Percentiles rank a stretch among this genome's conserved stretches.
phyloP scores from a whole-genome alignment of 768 basidiomycete species.

The Chalciporus pseudorubinellus region DNA sequence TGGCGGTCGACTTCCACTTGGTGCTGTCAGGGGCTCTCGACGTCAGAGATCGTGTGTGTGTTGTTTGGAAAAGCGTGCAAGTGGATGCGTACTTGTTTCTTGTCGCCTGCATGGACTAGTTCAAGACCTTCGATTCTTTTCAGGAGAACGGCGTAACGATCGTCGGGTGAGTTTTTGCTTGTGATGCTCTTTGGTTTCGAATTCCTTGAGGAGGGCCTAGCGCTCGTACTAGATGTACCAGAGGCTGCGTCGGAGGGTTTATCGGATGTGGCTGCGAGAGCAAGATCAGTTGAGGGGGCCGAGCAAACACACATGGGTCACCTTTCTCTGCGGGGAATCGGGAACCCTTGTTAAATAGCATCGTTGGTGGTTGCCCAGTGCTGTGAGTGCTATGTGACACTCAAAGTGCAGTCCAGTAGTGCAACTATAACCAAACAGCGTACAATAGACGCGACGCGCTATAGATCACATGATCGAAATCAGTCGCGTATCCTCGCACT shows the following conservation, averaged over 20 bases:
- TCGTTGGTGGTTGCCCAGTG: constrained; percentile 4
- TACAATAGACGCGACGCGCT: constrained; percentile 20
- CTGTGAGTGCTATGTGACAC: too few species aligned
- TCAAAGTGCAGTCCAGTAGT: background rate
- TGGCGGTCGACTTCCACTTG: too few species aligned
- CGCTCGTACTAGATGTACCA: constrained; percentile 28
- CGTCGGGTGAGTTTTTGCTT: constrained; percentile 27
- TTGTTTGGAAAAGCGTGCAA: background rate
- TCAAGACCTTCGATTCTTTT: constrained; percentile 66
- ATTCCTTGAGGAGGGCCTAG: constrained; percentile 27
- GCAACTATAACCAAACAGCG: constrained; percentile 20
- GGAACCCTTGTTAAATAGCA: constrained; percentile 49
- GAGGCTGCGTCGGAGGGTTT: constrained; percentile 41
- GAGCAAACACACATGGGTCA: background rate
- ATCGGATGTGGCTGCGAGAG: constrained; percentile 24
- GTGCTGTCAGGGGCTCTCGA: background rate
- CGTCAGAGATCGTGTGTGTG: background rate
- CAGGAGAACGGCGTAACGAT: constrained; percentile 56
- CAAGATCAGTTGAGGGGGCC: background rate
- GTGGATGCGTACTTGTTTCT: constrained; percentile 51
- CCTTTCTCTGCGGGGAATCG: constrained; percentile 24
- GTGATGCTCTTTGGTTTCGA: constrained; percentile 16
- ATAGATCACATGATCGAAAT: constrained; percentile 22
- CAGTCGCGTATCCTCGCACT: constrained; percentile 7
- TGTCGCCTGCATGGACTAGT: constrained; percentile 58